Evolutionary conservation across 495 filamentous ascomycete species (phyloP).

Genomic region (Lophiotrema nucula): DNA sequence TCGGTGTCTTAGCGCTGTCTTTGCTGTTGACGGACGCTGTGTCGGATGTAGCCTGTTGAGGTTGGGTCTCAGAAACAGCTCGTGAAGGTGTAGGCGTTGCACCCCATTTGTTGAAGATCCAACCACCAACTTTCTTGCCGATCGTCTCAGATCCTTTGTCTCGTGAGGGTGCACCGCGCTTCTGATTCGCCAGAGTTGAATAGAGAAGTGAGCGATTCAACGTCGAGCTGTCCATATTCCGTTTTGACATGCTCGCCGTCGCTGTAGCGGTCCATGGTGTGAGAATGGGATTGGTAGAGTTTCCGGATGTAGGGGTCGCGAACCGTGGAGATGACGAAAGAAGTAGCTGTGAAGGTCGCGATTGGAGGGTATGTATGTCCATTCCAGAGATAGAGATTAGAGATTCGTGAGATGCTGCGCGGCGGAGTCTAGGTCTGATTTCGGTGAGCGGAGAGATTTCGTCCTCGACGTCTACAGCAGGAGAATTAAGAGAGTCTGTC

Average conservation of each 20-base stretch:
- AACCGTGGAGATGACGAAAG: conserved; percentile 31
- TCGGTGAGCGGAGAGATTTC: conserved; percentile 24
- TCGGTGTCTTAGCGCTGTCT: background rate
- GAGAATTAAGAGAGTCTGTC: conserved; percentile 11
- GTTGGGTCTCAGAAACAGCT: background rate
- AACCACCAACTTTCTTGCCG: conserved; percentile 40
- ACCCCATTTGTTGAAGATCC: conserved; percentile 43
- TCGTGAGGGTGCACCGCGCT: background rate
- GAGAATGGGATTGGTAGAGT: conserved; percentile 27
- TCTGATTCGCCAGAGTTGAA: conserved; percentile 34
- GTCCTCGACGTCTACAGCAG: conserved; percentile 21
- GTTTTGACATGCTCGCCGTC: conserved; percentile 22
- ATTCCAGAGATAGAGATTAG: conserved; percentile 42
- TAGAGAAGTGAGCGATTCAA: conserved; percentile 33
- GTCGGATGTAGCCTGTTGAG: background rate
- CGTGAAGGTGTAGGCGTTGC: conserved; percentile 25
- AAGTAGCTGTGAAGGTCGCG: conserved; percentile 32
- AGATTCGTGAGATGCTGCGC: conserved; percentile 43
- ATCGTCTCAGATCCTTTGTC: background rate
- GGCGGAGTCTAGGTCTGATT: conserved; percentile 35
- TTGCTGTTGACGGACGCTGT: background rate
- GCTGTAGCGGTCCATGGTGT: conserved; percentile 36
- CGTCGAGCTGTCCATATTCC: conserved; percentile 21
- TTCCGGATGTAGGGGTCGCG: conserved; percentile 12
- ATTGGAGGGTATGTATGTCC: conserved; percentile 42